Conservation (phyloP, 2,329 filamentous ascomycete genomes). For the Pseudogymnoascus destructans region DNA sequence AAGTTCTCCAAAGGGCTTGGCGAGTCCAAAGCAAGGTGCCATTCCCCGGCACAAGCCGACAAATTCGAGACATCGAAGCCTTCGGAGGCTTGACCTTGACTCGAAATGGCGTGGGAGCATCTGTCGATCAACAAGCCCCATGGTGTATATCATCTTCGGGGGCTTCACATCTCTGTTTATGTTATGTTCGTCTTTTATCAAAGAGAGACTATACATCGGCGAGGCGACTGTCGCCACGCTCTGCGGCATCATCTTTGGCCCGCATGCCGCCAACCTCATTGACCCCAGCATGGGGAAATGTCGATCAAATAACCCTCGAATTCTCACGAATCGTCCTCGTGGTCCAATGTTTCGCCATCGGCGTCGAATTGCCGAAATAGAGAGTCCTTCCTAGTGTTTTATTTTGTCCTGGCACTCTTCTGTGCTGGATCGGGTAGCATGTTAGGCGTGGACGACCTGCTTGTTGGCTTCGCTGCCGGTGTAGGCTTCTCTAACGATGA, state of each 20-base stretch:
- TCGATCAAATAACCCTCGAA: conserved; percentile 77
- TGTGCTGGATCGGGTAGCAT: conserved; percentile 88
- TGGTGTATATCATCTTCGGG: conserved; percentile 94
- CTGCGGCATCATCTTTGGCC: conserved; percentile 79
- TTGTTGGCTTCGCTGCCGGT: conserved; percentile 87
- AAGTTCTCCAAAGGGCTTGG: neutral
- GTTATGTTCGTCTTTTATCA: conserved; percentile 95
- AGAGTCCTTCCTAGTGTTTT: conserved; percentile 96
- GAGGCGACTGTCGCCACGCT: conserved; percentile 90
- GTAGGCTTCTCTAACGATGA: conserved; percentile 99
- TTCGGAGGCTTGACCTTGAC: neutral
- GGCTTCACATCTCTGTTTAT: conserved; percentile 98
- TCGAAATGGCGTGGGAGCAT: conserved; percentile 62
- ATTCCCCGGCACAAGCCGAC: conserved; percentile 4
- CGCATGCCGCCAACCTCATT: conserved; percentile 70
- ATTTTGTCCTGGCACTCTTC: conserved; percentile 92
- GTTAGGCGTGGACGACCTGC: conserved; percentile 80
- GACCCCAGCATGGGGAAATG: conserved; percentile 66
- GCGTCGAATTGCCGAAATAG: conserved; percentile 77
- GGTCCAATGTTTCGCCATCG: conserved; percentile 84
- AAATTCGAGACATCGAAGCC: neutral
- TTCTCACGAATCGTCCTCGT: conserved; percentile 83
- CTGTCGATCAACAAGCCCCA: conserved; percentile 85
- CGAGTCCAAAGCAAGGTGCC: neutral
- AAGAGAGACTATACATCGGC: conserved; percentile 96